A percentile compares a stretch with the other conserved stretches of the same genome.
Evolutionary conservation across 2,329 filamentous ascomycete genomes (phyloP).

Genomic region (Paecilomyces fulvus): DNA sequence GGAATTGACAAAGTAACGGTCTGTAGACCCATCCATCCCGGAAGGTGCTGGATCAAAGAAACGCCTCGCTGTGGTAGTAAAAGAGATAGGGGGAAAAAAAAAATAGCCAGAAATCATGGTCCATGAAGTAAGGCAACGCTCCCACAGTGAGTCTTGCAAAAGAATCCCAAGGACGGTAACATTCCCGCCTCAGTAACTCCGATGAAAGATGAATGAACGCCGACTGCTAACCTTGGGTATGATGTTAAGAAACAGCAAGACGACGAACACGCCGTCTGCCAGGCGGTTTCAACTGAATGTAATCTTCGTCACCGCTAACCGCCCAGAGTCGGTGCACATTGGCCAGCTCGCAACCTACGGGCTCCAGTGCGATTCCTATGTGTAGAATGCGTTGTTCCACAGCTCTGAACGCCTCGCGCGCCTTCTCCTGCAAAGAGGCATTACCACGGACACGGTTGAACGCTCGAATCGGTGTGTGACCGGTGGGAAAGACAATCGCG

Average conservation of each 20-base stretch:
- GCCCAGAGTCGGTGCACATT: conserved; percentile 43
- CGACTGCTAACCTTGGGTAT: background rate
- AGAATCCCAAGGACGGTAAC: background rate
- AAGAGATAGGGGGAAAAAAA: no score
- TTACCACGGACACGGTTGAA: conserved; percentile 37
- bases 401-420: conserved; percentile 35
- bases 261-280: background rate
- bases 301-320: conserved; percentile 44
- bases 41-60: background rate
- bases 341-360: conserved; percentile 44
- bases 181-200: background rate
- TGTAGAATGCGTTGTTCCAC: conserved; percentile 43
- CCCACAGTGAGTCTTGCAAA: background rate
- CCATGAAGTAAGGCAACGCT: no score
- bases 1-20: background rate
- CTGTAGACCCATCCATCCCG: background rate
- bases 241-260: background rate
- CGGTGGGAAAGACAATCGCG: conserved; percentile 28
- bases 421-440: conserved; percentile 38
- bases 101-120: no score
- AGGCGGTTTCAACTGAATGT: conserved; percentile 26
- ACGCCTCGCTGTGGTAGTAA: background rate
- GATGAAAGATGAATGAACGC: background rate
- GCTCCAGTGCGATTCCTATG: conserved; percentile 47
- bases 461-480: conserved; percentile 26